Evolutionary conservation across 1,139 yeast genomes (phyloP).

Genomic region (Geotrichum armillariae): DNA sequence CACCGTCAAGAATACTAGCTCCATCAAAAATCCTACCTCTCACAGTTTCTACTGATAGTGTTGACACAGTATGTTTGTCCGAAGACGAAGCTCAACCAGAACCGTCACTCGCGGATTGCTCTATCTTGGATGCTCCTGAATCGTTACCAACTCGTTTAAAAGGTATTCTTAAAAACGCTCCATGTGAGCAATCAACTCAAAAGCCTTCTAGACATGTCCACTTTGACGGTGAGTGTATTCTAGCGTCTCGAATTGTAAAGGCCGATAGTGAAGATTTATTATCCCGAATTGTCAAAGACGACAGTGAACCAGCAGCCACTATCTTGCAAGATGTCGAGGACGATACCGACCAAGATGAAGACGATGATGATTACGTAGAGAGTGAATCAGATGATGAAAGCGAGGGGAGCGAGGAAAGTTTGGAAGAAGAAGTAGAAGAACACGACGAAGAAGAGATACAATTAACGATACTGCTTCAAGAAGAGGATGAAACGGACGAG

Average conservation of each 20-base stretch:
- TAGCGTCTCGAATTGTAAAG: constrained; percentile 12
- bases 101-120: not conserved
- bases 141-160: not conserved
- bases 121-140: not conserved
- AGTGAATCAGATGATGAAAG: constrained; percentile 2
- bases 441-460: not conserved
- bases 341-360: constrained; percentile 6
- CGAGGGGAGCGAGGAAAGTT: constrained; percentile 1
- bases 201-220: not conserved
- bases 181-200: not conserved
- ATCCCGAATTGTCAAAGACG: constrained; percentile 6
- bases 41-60: constrained; percentile 6
- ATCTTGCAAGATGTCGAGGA: constrained; percentile 2
- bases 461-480: not conserved
- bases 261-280: constrained; percentile 1
- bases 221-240: constrained; percentile 6
- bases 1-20: too few relatives aligned
- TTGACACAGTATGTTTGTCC: constrained; percentile 6
- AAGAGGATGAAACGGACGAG: constrained; percentile 7
- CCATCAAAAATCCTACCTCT: not conserved
- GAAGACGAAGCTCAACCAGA: not conserved
- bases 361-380: constrained; percentile 13
- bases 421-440: constrained; percentile 5
- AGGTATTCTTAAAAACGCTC: constrained; percentile 4
- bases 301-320: not conserved